Evolutionary conservation across 768 basidiomycete species (phyloP), one percentile per base, ranked within the genome.

Genomic region (Suillus ampliporus): DNA sequence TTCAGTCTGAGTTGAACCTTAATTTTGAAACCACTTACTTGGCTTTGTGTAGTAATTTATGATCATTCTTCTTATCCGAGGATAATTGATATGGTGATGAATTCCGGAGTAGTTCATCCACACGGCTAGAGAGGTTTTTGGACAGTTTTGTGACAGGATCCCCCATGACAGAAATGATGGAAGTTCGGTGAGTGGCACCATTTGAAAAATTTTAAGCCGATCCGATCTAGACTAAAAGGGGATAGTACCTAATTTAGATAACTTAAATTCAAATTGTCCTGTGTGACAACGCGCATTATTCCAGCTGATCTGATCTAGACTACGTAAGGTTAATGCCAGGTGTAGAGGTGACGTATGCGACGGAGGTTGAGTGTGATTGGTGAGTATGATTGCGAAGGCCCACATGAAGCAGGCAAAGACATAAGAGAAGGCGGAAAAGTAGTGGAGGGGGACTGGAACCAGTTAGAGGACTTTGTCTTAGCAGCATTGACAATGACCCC

Each of bases 101-200:
- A 48, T 48, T 28, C 26, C 3, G 4, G 26, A 48, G 47, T 48
- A 48, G 8, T 48, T 48, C 15, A 48, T 48, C 26, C 26, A 48
- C 15, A 17, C 4, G 3, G 47, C 26, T 48, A 48, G 26, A 48
- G 14, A 48, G 47, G 8, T 17, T 28, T 48, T 48, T 28, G 15
- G 26, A 48, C 47, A 48, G 26, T 48, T 48, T 48, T 48, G 47
- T 48, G 15, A 48, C 47, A 48, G 47, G 47, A n/a, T n/a, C n/a
- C n/a, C n/a, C n/a, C n/a, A n/a, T n/a, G n/a, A n/a, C n/a, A n/a
- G n/a, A n/a, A n/a, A n/a, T n/a, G n/a, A n/a, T n/a, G n/a, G n/a
- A n/a, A n/a, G n/a, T n/a, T n/a, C n/a, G n/a, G n/a, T n/a, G n/a
- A n/a, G n/a, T n/a, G n/a, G n/a, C n/a, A n/a, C n/a, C n/a, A n/a